phyloP scores from a whole-genome alignment of 208 protist species.

The Wallacemonas sp. region DNA sequence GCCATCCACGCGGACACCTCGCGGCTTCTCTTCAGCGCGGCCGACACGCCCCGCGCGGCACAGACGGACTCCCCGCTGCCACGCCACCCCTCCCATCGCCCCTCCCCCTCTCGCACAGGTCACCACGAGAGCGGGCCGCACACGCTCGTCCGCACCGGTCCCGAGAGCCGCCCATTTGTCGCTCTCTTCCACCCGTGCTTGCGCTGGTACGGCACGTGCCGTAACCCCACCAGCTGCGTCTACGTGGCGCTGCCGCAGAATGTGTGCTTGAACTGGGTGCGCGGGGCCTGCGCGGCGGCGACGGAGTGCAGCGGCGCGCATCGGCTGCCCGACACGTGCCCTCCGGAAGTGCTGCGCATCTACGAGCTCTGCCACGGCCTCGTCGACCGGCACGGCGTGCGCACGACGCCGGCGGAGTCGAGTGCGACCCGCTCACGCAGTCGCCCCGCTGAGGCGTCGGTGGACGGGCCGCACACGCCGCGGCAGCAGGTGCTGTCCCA shows the following conservation, averaged over 20 bases:
- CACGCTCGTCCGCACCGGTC: not conserved
- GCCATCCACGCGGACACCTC: slow-evolving; percentile 13
- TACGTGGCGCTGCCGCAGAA: slow-evolving; percentile 64
- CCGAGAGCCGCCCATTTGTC: slow-evolving; percentile 46
- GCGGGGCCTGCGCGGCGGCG: slow-evolving; percentile 47
- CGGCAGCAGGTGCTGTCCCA: slow-evolving; percentile 19
- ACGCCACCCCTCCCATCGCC: not conserved
- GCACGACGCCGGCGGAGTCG: not conserved
- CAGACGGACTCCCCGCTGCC: not conserved
- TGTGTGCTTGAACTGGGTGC: slow-evolving; percentile 80
- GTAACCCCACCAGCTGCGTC: slow-evolving; percentile 62
- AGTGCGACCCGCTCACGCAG: not conserved
- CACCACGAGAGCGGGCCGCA: not conserved
- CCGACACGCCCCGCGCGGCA: not conserved
- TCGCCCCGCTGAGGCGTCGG: not conserved
- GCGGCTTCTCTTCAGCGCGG: slow-evolving; percentile 10
- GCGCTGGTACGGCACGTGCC: slow-evolving; percentile 72
- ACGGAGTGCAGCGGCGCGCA: slow-evolving; percentile 69
- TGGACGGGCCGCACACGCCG: slow-evolving; percentile 15
- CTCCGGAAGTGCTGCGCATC: slow-evolving; percentile 44
- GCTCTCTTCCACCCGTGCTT: slow-evolving; percentile 66
- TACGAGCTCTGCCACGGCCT: slow-evolving; percentile 64
- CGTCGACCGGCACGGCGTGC: slow-evolving; percentile 22
- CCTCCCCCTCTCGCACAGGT: not conserved
- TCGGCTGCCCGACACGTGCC: slow-evolving; percentile 64